A percentile compares a stretch with the other conserved stretches of the same genome.
Evolutionary conservation across 257 asterid species (phyloP).

Genomic region (Rhazya stricta): DNA sequence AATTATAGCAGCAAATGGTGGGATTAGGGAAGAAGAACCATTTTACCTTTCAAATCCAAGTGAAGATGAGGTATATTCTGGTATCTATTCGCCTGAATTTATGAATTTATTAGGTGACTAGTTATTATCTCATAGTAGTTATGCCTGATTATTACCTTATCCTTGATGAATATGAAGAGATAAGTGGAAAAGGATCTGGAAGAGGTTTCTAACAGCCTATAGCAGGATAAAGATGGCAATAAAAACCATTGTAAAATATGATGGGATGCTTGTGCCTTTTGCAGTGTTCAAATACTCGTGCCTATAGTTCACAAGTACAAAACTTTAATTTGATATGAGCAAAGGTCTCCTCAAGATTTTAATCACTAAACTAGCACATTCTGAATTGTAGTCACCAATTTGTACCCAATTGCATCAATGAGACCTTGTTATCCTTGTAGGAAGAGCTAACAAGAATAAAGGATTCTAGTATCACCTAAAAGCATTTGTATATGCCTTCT

Average conservation of each 20-base stretch:
- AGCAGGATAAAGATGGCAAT: background rate
- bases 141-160: background rate
- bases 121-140: background rate
- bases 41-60: constrained; percentile 52
- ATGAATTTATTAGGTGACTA: background rate
- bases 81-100: background rate
- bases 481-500: background rate
- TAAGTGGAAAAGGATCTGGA: background rate
- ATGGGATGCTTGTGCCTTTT: background rate
- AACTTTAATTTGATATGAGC: no score
- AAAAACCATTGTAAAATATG: background rate
- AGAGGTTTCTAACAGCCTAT: background rate
- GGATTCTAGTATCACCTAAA: background rate
- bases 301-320: no score
- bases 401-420: background rate
- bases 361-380: background rate
- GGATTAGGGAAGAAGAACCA: constrained; percentile 74
- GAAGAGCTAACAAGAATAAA: no score
- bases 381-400: no score
- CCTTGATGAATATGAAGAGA: background rate
- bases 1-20: constrained; percentile 60
- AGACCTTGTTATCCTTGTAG: background rate
- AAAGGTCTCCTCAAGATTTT: no score
- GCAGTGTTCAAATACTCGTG: background rate
- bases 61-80: constrained; percentile 45